Percentiles rank a stretch among this genome's conserved stretches.
Conservation (phyloP, 2,329 filamentous ascomycete genomes). For the Penicillium griseofulvum region DNA sequence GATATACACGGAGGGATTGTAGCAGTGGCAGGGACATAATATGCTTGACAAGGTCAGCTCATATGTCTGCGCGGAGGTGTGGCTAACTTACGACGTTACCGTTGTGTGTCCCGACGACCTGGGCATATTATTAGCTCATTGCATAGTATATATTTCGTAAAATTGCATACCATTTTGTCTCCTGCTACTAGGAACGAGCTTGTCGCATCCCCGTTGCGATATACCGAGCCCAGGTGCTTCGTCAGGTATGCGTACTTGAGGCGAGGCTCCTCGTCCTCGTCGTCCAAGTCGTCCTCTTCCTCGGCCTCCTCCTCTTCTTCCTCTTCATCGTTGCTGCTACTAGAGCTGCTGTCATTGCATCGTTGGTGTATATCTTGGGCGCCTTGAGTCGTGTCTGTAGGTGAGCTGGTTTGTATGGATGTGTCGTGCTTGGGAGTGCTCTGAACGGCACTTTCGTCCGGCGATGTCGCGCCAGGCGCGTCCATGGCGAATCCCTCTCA, state of each 20-base stretch:
- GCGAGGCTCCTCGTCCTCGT: conserved; percentile 88
- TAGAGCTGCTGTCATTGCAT: conserved; percentile 24
- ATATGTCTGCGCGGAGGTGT: background rate
- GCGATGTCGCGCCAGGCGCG: conserved; percentile 36
- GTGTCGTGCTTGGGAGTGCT: conserved; percentile 18
- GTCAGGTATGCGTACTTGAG: conserved; percentile 92
- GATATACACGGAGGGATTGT: conserved; percentile 78
- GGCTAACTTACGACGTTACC: conserved; percentile 76
- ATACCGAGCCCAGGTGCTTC: conserved; percentile 72
- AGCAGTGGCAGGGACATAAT: conserved; percentile 80
- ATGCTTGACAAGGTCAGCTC: conserved; percentile 57
- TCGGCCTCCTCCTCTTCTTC: conserved; percentile 53
- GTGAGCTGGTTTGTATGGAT: conserved; percentile 19
- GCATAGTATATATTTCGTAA: background rate
- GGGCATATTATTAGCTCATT: conserved; percentile 34
- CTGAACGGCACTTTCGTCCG: conserved; percentile 23
- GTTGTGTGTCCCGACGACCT: conserved; percentile 93
- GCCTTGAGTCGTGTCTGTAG: conserved; percentile 13
- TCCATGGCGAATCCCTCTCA: conserved; percentile 38
- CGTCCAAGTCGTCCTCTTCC: conserved; percentile 70
- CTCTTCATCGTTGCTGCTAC: conserved; percentile 29
- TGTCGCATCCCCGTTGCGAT: conserved; percentile 92
- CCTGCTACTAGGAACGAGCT: conserved; percentile 86
- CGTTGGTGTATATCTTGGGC: conserved; percentile 14
- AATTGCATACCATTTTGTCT: conserved; percentile 81